Evolutionary conservation across 1,139 yeast genomes (phyloP).

Genomic region (Insectozyma bohioensis): DNA sequence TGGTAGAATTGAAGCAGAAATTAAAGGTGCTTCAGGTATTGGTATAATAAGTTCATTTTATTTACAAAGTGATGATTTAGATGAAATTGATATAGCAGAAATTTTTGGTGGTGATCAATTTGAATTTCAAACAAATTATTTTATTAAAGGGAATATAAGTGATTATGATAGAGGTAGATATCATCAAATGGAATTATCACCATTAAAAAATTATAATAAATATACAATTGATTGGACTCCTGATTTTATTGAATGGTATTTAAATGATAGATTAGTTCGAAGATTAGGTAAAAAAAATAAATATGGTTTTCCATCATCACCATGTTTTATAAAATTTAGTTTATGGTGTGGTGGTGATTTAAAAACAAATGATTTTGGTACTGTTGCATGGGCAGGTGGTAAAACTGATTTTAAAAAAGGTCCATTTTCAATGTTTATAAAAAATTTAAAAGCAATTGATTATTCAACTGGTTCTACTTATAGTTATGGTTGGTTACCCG

Average conservation of each 20-base stretch:
- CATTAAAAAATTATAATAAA: conserved; percentile 24
- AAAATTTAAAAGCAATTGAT: conserved; percentile 30
- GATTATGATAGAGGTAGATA: conserved; percentile 42
- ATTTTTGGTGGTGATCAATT: conserved; percentile 39
- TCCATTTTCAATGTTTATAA: conserved; percentile 38
- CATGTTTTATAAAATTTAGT: conserved; percentile 40
- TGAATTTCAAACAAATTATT: conserved; percentile 43
- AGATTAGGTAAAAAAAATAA: conserved; percentile 17
- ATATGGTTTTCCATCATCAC: conserved; percentile 39
- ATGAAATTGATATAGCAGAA: conserved; percentile 49
- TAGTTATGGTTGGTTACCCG: conserved; percentile 25
- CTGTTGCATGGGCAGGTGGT: conserved; percentile 47
- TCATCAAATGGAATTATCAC: conserved; percentile 24
- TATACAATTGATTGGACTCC: conserved; percentile 44
- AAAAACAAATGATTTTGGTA: conserved; percentile 32
- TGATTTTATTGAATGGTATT: conserved; percentile 28
- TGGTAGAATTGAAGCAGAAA: conserved; percentile 44
- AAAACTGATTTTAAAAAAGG: conserved; percentile 28
- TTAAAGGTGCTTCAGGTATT: conserved; percentile 35
- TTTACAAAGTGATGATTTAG: conserved; percentile 47
- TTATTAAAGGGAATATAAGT: conserved; percentile 45
- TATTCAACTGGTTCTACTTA: conserved; percentile 33
- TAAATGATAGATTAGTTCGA: conserved; percentile 31
- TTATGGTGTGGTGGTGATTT: conserved; percentile 50
- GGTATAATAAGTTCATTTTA: conserved; percentile 48